Evolutionary conservation across 306 rosid genomes (phyloP), one percentile per base, ranked within the genome.

Genomic region (Abrus precatorius): DNA sequence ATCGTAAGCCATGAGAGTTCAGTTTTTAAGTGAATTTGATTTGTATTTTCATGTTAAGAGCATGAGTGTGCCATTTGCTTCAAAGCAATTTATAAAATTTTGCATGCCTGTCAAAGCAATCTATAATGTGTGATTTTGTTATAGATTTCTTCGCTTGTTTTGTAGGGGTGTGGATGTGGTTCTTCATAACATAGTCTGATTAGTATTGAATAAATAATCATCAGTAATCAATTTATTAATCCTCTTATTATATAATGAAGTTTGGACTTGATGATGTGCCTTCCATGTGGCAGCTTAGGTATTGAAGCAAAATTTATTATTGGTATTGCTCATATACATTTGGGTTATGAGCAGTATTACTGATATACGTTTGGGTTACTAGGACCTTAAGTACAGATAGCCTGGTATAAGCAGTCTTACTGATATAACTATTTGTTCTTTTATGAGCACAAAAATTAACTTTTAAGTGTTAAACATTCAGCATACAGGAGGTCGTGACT

Each of bases 151-250:
- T 65, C 33, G 29, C 33, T 49, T 30, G 53, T 60, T 60, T 61
- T 50, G 36, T 45, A 6, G 36, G 53, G 55, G 29, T 20, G 40
- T 63, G 27, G 78, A 20, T 20, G 20, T 20, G 20, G 62, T 43
- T 61, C 14, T 52, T 64, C 55, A 57, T 48, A 62, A 13, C 13
- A 27, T 72, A 53, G 49, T 32, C 6, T 52, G 32, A 64, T 55
- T 55, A 33, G 12, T 55, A 71, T 55, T 78, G 83, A 56, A 65
- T 66, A 53, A 56, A 45, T 67, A 55, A 48, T 78, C 10, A 41
- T 11, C 11, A 48, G 49, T 30, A 63, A 47, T 78, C 44, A 32
- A 72, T 72, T 72, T 45, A 20, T 20, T 13, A 14, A 45, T 32
- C 41, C 64, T 72, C 20, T 29, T 52, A 56, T 64, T 64, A 64